A percentile compares a stretch with the other conserved stretches of the same genome.
These are phyloP conservation scores for Phanerochaete carnosa DNA, from an alignment of 768 basidiomycete species.

Conservation along the genomic window DNA sequence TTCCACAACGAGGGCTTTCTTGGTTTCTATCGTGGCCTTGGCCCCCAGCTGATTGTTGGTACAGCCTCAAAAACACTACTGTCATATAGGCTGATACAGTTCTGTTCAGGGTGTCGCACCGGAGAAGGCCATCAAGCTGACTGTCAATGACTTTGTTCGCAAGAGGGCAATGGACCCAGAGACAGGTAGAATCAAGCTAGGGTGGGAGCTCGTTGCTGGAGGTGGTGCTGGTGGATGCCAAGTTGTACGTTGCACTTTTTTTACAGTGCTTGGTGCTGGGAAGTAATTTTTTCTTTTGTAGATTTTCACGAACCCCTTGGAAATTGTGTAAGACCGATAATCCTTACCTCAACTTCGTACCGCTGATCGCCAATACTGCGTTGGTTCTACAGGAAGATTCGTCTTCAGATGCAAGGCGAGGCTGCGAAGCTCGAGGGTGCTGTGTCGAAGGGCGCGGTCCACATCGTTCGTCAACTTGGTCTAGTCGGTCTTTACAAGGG, in stretches of 20 bases:
- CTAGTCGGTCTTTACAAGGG: constrained; percentile 92
- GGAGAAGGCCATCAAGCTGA: constrained; percentile 97
- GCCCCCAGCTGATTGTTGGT: constrained; percentile 86
- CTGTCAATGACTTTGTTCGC: constrained; percentile 91
- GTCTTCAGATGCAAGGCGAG: constrained; percentile 94
- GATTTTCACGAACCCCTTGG: constrained; percentile 97
- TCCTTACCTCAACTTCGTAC: background rate
- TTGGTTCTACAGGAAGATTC: constrained; percentile 67
- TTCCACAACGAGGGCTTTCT: constrained; percentile 89
- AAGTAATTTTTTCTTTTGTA: constrained; percentile 28
- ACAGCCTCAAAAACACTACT: background rate
- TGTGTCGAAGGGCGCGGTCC: constrained; percentile 78
- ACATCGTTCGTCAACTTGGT: constrained; percentile 92
- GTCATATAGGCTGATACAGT: background rate
- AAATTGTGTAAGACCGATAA: constrained; percentile 72
- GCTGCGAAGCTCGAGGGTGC: constrained; percentile 84
- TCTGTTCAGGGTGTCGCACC: constrained; percentile 79
- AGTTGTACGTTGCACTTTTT: constrained; percentile 64
- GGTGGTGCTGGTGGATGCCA: constrained; percentile 94
- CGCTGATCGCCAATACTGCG: background rate
- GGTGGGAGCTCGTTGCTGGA: constrained; percentile 91
- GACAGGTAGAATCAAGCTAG: constrained; percentile 88
- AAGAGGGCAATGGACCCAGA: constrained; percentile 86
- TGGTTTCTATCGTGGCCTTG: constrained; percentile 97
- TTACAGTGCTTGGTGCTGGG: background rate